phyloP scores from a whole-genome alignment of 306 rosid species.

The Citrullus colocynthis region DNA sequence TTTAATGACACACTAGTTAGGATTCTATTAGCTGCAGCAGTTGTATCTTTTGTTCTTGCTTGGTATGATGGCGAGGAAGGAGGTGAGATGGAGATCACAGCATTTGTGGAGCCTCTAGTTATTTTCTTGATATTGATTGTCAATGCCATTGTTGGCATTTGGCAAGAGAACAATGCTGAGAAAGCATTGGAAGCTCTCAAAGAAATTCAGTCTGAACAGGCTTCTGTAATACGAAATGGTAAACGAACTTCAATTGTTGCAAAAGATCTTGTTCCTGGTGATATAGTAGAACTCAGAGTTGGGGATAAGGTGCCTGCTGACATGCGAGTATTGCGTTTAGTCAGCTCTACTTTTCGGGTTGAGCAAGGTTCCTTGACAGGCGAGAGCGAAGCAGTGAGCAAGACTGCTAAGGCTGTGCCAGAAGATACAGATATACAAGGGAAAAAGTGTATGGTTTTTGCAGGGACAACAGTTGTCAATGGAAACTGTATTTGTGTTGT shows the following conservation, averaged over 20 bases:
- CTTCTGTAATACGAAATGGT: conserved; percentile 43
- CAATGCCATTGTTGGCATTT: conserved; percentile 66
- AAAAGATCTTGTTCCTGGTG: conserved; percentile 77
- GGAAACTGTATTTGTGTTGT: conserved; percentile 50
- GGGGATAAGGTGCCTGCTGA: conserved; percentile 45
- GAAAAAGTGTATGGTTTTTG: conserved; percentile 28
- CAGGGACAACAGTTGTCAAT: conserved; percentile 55
- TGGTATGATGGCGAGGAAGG: conserved; percentile 72
- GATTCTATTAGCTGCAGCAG: conserved; percentile 75
- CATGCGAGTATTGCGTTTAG: conserved; percentile 26
- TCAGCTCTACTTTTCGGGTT: conserved; percentile 34
- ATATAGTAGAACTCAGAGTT: conserved; percentile 33
- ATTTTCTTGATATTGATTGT: conserved; percentile 39
- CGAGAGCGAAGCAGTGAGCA: conserved; percentile 45
- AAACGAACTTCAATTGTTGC: conserved; percentile 38
- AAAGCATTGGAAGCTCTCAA: conserved; percentile 85
- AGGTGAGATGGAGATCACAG: conserved; percentile 33
- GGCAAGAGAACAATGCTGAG: conserved; percentile 97
- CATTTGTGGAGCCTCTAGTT: conserved; percentile 42
- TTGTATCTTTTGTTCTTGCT: conserved; percentile 72
- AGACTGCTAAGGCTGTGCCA: conserved; percentile 27
- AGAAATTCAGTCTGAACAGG: conserved; percentile 88
- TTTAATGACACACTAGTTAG: conserved; percentile 80
- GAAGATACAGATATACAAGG: conserved; percentile 35
- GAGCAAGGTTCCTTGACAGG: conserved; percentile 44